Conservation (phyloP, 2,329 filamentous ascomycete genomes). For the Epichloe glyceriae region DNA sequence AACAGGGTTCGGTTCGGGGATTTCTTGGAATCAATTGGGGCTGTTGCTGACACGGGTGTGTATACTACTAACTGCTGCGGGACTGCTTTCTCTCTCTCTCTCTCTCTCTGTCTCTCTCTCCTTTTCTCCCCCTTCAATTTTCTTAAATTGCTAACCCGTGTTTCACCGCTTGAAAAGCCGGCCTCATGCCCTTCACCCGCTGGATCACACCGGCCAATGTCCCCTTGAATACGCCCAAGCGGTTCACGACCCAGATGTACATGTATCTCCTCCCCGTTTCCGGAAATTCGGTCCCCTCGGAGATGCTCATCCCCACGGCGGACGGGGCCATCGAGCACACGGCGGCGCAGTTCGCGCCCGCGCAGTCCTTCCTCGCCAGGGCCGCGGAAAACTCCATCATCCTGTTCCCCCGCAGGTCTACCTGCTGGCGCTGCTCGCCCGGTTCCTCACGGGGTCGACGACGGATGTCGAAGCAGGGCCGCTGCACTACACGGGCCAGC, state of each 20-base stretch:
- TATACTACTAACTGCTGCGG: conserved; percentile 1
- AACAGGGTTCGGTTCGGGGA: conserved; percentile 52
- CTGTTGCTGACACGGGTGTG: conserved; percentile 51
- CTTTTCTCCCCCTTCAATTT: background rate
- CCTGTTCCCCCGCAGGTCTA: conserved; percentile 80
- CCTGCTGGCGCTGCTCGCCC: conserved; percentile 47
- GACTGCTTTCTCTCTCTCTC: background rate
- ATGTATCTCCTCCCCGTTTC: conserved; percentile 65
- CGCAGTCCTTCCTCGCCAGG: conserved; percentile 53
- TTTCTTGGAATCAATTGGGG: conserved; percentile 47
- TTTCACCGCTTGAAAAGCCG: conserved; percentile 28
- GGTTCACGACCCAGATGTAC: conserved; percentile 97
- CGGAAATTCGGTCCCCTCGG: conserved; percentile 26
- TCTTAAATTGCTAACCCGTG: background rate
- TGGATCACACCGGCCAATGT: conserved; percentile 75
- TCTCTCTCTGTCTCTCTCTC: background rate
- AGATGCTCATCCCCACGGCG: conserved; percentile 53
- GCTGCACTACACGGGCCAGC: conserved; percentile 31
- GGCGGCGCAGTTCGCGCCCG: conserved; percentile 63
- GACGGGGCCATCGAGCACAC: conserved; percentile 57
- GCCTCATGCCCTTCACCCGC: conserved; percentile 69
- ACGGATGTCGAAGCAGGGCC: background rate
- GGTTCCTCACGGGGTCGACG: conserved; percentile 31
- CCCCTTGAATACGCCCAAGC: conserved; percentile 33
- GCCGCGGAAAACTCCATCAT: conserved; percentile 57